These are phyloP conservation scores for Solanum pimpinellifolium DNA, from an alignment of 257 asterid species.

Conservation along the genomic window DNA sequence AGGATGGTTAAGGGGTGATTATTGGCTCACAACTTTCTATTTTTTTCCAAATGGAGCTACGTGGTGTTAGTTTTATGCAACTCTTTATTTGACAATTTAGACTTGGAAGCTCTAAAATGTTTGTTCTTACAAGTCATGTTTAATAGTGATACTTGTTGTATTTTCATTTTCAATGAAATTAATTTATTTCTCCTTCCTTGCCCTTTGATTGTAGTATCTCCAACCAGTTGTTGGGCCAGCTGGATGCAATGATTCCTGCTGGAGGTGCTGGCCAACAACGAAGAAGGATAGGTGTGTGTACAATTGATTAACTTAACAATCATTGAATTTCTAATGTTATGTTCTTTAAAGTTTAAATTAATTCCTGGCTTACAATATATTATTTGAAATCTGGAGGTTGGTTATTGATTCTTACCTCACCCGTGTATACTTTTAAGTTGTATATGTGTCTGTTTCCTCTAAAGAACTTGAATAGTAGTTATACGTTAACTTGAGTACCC, in stretches of 20 bases:
- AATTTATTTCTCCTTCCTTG: background rate
- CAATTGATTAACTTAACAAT: background rate
- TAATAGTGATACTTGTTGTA: background rate
- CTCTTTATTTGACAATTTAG: slow-evolving; percentile 1
- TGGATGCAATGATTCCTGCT: slow-evolving; percentile 69
- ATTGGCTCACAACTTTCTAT: background rate
- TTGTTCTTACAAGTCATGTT: slow-evolving; percentile 2
- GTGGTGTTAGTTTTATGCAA: background rate
- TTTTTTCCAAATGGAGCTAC: background rate
- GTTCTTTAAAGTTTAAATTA: background rate
- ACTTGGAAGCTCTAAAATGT: background rate
- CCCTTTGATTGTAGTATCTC: slow-evolving; percentile 45
- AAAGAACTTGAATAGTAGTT: background rate
- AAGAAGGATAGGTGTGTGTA: slow-evolving; percentile 67
- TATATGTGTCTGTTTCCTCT: background rate
- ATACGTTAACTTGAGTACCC: background rate
- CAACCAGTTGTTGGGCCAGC: slow-evolving; percentile 55
- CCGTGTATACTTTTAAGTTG: background rate
- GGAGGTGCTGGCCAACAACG: slow-evolving; percentile 81
- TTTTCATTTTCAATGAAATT: background rate
- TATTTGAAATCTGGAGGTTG: background rate
- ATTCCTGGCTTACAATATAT: background rate
- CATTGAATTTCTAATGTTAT: background rate
- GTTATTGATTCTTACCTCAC: background rate
- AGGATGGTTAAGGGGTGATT: background rate